A percentile compares a stretch with the other conserved stretches of the same genome.
These are phyloP conservation scores for Beauveria asiatica DNA, from an alignment of 2,329 filamentous ascomycete species.

Conservation along the genomic window DNA sequence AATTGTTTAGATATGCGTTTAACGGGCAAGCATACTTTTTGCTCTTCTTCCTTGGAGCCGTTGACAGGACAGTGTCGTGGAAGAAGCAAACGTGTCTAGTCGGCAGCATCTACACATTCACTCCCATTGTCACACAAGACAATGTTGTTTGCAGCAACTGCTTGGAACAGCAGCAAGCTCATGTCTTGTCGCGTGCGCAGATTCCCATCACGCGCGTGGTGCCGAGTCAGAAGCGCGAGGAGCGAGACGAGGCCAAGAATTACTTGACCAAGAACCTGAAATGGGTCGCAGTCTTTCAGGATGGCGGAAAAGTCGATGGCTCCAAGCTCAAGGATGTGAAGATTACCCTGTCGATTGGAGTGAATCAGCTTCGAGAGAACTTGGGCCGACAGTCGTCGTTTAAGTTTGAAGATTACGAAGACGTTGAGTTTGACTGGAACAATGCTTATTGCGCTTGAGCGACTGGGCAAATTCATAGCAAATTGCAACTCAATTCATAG, in stretches of 20 bases:
- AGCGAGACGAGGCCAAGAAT: neutral
- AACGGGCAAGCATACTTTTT: neutral
- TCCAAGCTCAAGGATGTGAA: neutral
- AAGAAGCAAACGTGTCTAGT: neutral
- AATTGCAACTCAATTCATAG: no score
- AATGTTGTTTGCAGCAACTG: neutral
- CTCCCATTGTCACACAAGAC: neutral
- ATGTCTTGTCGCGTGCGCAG: neutral
- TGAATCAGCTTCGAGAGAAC: neutral
- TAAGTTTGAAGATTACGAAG: neutral
- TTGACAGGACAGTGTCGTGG: neutral
- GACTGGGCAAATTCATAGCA: no score
- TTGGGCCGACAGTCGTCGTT: neutral
- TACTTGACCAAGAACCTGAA: neutral
- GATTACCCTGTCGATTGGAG: neutral
- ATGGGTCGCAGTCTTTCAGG: neutral
- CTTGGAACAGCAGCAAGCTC: neutral
- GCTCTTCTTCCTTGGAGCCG: neutral
- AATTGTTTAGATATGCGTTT: neutral
- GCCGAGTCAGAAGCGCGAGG: neutral
- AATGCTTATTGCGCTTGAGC: neutral
- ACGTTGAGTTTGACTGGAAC: neutral
- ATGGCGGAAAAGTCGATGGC: neutral
- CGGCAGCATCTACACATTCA: neutral
- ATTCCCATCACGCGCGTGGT: neutral